A percentile compares a stretch with the other conserved stretches of the same genome.
Evolutionary conservation across 2,329 filamentous ascomycete species (phyloP).

Genomic region (Microcyclosporella mali): DNA sequence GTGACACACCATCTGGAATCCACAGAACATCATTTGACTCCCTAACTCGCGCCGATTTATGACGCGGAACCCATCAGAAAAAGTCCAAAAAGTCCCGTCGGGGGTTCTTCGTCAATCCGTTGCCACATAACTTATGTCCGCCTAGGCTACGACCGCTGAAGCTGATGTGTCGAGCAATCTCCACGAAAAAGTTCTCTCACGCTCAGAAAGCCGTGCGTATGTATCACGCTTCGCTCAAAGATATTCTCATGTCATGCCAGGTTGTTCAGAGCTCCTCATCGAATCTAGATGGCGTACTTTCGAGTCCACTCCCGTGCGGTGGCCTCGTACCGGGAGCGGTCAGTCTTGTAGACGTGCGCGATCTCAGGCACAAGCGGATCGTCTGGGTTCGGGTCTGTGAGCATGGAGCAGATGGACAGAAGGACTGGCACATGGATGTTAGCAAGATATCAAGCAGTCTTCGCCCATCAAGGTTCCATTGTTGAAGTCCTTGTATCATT

Average conservation of each 20-base stretch:
- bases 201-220: too few species aligned
- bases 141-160: conserved; percentile 2
- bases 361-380: conserved; percentile 98
- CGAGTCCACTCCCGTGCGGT: conserved; percentile 97
- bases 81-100: background rate
- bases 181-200: background rate
- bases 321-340: conserved; percentile 89
- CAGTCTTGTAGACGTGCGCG: conserved; percentile 99
- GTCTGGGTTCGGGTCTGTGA: conserved; percentile 98
- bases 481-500: conserved; percentile 1
- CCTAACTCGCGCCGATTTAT: conserved; percentile 2
- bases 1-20: background rate
- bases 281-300: conserved; percentile 85
- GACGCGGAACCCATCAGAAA: background rate
- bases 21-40: conserved; percentile 3
- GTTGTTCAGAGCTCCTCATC: background rate
- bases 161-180: background rate
- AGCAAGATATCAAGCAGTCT: conserved; percentile 13
- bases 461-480: conserved; percentile 14
- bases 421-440: conserved; percentile 57
- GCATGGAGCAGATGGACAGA: conserved; percentile 98
- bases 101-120: conserved; percentile 3
- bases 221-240: background rate
- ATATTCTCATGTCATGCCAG: conserved; percentile 3
- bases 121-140: conserved; percentile 4